A percentile compares a stretch with the other conserved stretches of the same genome.
These are phyloP conservation scores for Phaseolus lunatus DNA, from an alignment of 306 rosid genomes.

Conservation along the genomic window DNA sequence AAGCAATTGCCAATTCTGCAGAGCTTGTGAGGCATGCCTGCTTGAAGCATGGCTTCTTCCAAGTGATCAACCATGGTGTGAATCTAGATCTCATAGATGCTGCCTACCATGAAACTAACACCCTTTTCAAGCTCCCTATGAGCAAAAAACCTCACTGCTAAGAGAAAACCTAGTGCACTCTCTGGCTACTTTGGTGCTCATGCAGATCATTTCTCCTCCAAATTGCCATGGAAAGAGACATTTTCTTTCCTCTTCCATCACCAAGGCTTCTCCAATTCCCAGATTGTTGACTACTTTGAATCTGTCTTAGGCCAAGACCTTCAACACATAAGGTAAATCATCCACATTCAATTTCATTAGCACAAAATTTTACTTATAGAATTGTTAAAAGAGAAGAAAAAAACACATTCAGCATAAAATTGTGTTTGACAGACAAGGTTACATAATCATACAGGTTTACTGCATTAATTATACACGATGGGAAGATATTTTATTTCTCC, in stretches of 20 bases:
- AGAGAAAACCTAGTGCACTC: slow-evolving; percentile 53
- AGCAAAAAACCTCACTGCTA: slow-evolving; percentile 49
- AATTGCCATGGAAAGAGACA: slow-evolving; percentile 81
- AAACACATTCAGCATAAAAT: too few relatives aligned
- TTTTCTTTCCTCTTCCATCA: slow-evolving; percentile 56
- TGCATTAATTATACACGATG: too few relatives aligned
- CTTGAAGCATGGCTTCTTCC: slow-evolving; percentile 69
- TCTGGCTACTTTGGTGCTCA: slow-evolving; percentile 75
- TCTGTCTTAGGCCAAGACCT: slow-evolving; percentile 64
- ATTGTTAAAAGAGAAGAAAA: too few relatives aligned
- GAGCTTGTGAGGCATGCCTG: slow-evolving; percentile 62
- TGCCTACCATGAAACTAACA: slow-evolving; percentile 56
- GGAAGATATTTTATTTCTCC: too few relatives aligned
- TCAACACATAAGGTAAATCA: slow-evolving; percentile 59
- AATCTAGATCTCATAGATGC: slow-evolving; percentile 54
- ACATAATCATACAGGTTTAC: too few relatives aligned
- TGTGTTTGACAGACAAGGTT: too few relatives aligned
- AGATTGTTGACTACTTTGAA: slow-evolving; percentile 60
- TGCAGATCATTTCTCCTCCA: slow-evolving; percentile 65
- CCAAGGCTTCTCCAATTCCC: slow-evolving; percentile 30
- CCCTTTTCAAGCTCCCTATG: slow-evolving; percentile 61
- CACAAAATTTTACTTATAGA: too few relatives aligned
- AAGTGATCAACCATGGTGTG: slow-evolving; percentile 73
- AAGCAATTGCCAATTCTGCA: slow-evolving; percentile 49
- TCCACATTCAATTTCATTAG: not conserved